phyloP scores from a whole-genome alignment of 1,284 basidiomycete genomes.

The Thelephora terrestris region DNA sequence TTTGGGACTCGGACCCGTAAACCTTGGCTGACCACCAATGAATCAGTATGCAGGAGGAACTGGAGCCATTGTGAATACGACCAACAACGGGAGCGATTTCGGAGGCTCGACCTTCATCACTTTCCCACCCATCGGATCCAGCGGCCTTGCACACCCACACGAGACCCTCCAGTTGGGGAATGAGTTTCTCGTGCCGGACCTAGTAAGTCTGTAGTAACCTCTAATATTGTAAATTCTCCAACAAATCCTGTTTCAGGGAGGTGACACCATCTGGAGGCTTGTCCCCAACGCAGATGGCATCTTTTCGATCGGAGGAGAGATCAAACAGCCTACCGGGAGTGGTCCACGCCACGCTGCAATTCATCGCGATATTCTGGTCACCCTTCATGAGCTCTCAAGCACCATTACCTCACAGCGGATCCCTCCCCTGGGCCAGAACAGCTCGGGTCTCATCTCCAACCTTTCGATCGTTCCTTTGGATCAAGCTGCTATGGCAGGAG shows the following conservation, averaged over 20 bases:
- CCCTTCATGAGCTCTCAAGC: constrained; percentile 48
- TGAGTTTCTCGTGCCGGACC: constrained; percentile 55
- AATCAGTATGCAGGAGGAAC: constrained; percentile 47
- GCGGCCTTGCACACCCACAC: constrained; percentile 44
- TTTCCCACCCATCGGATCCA: constrained; percentile 33
- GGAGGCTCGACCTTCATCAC: constrained; percentile 34
- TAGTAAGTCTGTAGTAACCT: constrained; percentile 31
- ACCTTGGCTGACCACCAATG: neutral
- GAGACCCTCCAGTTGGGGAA: constrained; percentile 42
- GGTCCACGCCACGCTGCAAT: constrained; percentile 59
- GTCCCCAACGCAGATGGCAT: constrained; percentile 28
- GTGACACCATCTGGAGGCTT: constrained; percentile 57
- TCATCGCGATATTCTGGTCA: constrained; percentile 27
- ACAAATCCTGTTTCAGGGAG: constrained; percentile 33
- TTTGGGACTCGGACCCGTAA: neutral
- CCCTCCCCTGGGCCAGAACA: constrained; percentile 5
- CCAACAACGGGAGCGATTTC: constrained; percentile 31
- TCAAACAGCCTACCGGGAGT: constrained; percentile 51
- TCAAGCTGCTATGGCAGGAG: constrained; percentile 29
- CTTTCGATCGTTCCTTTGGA: constrained; percentile 46
- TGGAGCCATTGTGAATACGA: constrained; percentile 42
- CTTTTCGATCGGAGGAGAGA: constrained; percentile 48
- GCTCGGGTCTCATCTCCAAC: constrained; percentile 31
- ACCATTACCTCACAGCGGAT: constrained; percentile 47
- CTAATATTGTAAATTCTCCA: neutral